These are phyloP conservation scores for Trametes hirsuta DNA, from an alignment of 1,284 basidiomycete species.

Conservation along the genomic window DNA sequence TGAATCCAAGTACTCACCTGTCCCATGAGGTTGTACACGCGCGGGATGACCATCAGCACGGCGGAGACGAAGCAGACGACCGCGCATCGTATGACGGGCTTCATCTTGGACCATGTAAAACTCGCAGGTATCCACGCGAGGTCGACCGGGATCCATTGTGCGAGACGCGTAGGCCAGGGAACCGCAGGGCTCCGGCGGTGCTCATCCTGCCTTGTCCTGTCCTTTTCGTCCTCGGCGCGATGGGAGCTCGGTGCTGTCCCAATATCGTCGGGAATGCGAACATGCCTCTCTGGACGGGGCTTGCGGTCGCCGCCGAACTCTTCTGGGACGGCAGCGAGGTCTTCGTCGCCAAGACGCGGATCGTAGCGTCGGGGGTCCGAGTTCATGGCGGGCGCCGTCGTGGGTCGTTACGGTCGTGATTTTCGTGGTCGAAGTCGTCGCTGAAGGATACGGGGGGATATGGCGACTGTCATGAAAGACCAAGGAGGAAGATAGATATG, in stretches of 20 bases:
- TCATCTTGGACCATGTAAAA: constrained; percentile 60
- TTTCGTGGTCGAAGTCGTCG: neutral
- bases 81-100: constrained; percentile 68
- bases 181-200: neutral
- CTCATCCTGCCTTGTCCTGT: neutral
- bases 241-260: constrained; percentile 3
- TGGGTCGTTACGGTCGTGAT: neutral
- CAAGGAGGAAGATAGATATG: neutral
- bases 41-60: constrained; percentile 65
- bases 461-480: neutral
- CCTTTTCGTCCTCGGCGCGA: neutral
- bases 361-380: constrained; percentile 23
- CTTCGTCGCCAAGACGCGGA: constrained; percentile 35
- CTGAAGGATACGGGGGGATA: neutral
- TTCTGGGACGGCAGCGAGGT: constrained; percentile 9
- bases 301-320: constrained; percentile 6
- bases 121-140: constrained; percentile 63
- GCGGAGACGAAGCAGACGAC: constrained; percentile 65
- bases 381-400: neutral
- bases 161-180: constrained; percentile 1
- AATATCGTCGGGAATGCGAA: constrained; percentile 21
- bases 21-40: constrained; percentile 56
- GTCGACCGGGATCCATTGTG: constrained; percentile 23
- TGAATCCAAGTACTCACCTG: constrained; percentile 48
- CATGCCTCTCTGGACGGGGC: constrained; percentile 21